Percentiles rank a stretch among this genome's conserved stretches.
Evolutionary conservation across 257 asterid species (phyloP).

Genomic region (Nemophila menziesii): DNA sequence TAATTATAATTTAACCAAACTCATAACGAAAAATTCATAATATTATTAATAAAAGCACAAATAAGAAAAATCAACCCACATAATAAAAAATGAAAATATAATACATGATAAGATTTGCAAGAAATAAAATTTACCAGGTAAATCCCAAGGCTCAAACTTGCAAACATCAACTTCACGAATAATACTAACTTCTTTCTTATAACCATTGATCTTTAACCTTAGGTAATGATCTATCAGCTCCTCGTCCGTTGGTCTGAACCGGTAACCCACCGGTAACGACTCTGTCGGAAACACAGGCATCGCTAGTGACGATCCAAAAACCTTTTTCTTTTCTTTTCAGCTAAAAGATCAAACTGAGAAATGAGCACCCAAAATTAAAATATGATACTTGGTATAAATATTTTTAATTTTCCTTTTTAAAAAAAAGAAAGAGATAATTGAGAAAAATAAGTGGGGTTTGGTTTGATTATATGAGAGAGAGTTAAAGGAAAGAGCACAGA

Average conservation of each 20-base stretch:
- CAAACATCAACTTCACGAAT: constrained; percentile 89
- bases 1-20: too few species aligned
- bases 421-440: constrained; percentile 1
- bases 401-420: constrained; percentile 11
- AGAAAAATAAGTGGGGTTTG: constrained; percentile 33
- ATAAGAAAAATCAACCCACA: background rate
- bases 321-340: background rate
- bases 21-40: background rate
- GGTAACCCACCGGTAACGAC: constrained; percentile 74
- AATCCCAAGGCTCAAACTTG: constrained; percentile 73
- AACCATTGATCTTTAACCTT: constrained; percentile 54
- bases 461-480: background rate
- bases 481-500: background rate
- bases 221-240: constrained; percentile 76
- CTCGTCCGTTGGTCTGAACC: constrained; percentile 89
- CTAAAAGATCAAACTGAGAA: background rate
- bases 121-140: constrained; percentile 37
- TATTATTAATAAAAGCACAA: background rate
- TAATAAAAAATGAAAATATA: background rate
- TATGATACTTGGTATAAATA: background rate
- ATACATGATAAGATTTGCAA: background rate
- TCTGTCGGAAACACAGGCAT: constrained; percentile 52
- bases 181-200: constrained; percentile 41
- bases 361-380: background rate
- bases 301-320: constrained; percentile 3